These are phyloP conservation scores for Nymphaea thermarum DNA, from an alignment of 164 flowering plant species.

Conservation along the genomic window DNA sequence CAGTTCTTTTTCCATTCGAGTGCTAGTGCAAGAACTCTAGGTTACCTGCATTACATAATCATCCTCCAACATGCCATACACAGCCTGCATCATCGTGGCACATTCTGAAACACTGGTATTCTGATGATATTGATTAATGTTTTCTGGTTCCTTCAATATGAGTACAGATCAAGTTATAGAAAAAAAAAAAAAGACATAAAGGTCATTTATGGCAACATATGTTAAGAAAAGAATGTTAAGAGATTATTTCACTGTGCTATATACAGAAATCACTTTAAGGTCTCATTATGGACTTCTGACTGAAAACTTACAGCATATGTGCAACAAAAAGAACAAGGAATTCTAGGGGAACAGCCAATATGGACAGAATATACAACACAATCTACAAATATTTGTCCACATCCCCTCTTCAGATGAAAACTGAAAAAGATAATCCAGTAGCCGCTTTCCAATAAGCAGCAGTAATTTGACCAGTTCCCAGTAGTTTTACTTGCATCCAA, in stretches of 20 bases:
- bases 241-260: neutral
- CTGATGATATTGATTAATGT: conserved; percentile 4
- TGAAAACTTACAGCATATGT: neutral
- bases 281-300: neutral
- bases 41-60: conserved; percentile 73
- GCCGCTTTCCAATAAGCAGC: too few species aligned
- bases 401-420: too few species aligned
- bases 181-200: neutral
- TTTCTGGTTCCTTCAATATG: conserved; percentile 20
- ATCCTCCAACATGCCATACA: conserved; percentile 59
- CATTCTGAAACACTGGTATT: conserved; percentile 26
- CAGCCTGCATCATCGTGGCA: conserved; percentile 36
- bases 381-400: too few species aligned
- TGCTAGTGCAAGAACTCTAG: neutral
- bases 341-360: neutral
- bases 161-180: neutral
- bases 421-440: too few species aligned
- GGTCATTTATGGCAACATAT: too few species aligned
- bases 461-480: too few species aligned
- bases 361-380: neutral
- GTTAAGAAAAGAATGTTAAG: neutral
- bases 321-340: neutral
- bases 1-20: neutral
- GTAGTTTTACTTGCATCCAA: too few species aligned
- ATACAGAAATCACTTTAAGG: neutral